Conservation (phyloP, 2,329 filamentous ascomycete genomes). For the Raffaelea arxii region DNA sequence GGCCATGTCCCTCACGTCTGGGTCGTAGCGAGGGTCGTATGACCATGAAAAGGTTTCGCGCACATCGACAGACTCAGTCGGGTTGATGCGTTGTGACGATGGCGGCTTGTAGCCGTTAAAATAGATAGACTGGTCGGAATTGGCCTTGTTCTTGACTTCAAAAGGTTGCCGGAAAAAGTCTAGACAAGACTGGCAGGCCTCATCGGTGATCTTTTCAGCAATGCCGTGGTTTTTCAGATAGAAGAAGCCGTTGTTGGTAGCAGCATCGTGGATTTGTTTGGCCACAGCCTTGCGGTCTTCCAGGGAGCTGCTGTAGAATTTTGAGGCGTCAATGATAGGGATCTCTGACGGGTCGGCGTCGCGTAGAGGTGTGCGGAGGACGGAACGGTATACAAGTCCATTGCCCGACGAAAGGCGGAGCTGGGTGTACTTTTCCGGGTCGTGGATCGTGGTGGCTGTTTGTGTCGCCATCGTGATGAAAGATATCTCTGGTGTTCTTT, state of each 20-base stretch:
- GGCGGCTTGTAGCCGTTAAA: slow-evolving; percentile 49
- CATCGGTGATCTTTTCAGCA: slow-evolving; percentile 17
- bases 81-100: slow-evolving; percentile 41
- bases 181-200: slow-evolving; percentile 32
- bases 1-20: slow-evolving; percentile 28
- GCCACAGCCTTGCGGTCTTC: slow-evolving; percentile 2
- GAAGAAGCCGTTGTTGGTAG: slow-evolving; percentile 44
- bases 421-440: background rate
- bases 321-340: slow-evolving; percentile 8
- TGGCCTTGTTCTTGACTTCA: slow-evolving; percentile 28
- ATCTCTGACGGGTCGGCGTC: slow-evolving; percentile 10
- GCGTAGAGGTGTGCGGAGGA: slow-evolving; percentile 18
- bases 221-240: slow-evolving; percentile 44
- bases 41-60: slow-evolving; percentile 41
- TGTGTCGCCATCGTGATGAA: background rate
- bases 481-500: too few relatives aligned
- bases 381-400: slow-evolving; percentile 25
- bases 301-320: slow-evolving; percentile 3
- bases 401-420: slow-evolving; percentile 16
- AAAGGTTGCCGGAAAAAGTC: slow-evolving; percentile 28
- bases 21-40: slow-evolving; percentile 44
- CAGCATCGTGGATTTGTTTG: slow-evolving; percentile 23
- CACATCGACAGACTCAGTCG: slow-evolving; percentile 37
- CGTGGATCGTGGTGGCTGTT: background rate
- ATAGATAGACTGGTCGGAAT: slow-evolving; percentile 40